These are phyloP conservation scores for Phytophthora sp. DNA, from an alignment of 352 stramenopile genomes.

Conservation along the genomic window DNA sequence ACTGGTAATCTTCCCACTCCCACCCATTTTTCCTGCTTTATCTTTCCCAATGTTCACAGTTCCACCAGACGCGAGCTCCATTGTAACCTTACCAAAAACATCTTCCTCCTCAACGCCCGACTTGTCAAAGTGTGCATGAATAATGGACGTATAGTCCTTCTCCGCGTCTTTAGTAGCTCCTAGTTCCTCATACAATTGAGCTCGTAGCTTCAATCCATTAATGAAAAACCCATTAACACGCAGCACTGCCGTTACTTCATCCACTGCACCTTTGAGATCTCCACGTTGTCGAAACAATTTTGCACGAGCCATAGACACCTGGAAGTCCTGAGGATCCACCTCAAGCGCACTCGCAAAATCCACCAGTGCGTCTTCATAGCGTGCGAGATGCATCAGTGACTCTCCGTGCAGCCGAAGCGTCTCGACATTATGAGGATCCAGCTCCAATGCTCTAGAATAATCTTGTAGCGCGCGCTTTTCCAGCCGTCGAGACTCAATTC, in stretches of 20 bases:
- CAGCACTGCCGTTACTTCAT: conserved; percentile 62
- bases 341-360: conserved; percentile 58
- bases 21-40: conserved; percentile 27
- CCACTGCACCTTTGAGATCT: conserved; percentile 49
- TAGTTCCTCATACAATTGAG: conserved; percentile 55
- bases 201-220: conserved; percentile 71
- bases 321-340: conserved; percentile 62
- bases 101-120: conserved; percentile 26
- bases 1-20: conserved; percentile 54
- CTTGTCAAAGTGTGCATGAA: conserved; percentile 69
- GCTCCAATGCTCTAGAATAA: conserved; percentile 55
- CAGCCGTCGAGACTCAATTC: conserved; percentile 47
- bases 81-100: conserved; percentile 30
- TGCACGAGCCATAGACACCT: conserved; percentile 62
- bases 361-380: conserved; percentile 54
- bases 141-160: conserved; percentile 71
- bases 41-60: conserved; percentile 29
- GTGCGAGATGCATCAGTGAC: conserved; percentile 49
- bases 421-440: conserved; percentile 53
- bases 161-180: conserved; percentile 47
- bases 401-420: conserved; percentile 58
- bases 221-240: conserved; percentile 74
- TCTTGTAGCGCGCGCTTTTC: conserved; percentile 68
- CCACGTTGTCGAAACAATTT: conserved; percentile 56
- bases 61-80: conserved; percentile 39